Base-by-base conservation (phyloP, 805 yeast species). In the Ogataea henricii region DNA sequence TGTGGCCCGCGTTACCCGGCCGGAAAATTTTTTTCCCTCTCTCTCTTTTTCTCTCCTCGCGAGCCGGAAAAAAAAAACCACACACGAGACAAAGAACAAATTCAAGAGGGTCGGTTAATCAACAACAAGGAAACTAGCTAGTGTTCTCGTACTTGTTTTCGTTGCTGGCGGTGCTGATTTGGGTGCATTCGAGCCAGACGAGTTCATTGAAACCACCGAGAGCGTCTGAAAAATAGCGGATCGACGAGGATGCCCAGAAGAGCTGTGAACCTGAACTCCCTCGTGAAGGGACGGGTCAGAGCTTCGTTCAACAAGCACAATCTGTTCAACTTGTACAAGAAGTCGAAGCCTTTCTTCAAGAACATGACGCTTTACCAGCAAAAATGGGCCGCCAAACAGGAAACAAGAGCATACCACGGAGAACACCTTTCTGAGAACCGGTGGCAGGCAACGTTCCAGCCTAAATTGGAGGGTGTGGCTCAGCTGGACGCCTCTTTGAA, bases 321-420 rank as follows among this genome's bases (percentile, higher is more conserved):
- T 66, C 73, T 94, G 65, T 94, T 89, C 80, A 94, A 94, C 62
- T 64, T 90, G 59, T 82, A 85, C 75, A 86, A 90, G 74, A 87
- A 85, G 67, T 75, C 81, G 40, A 75, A 74, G 51, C 66, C 67
- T 21, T 71, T 66, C 46, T 79, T 78, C 63, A 72, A 74, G 52
- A 76, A 82, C 3, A 79, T 79, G 68, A 81, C 96, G n/a, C 73
- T 89, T 49, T 94, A 77, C 70, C 96, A 89, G 69, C 96, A 92
- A 68, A 89, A 90, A 69, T 94, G 96, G 92, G 70, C 77, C 6
- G 85, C 97, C 43, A 92, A 94, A 67, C 85, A 82, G 64, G 97
- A 91, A 64, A 85, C 97, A 6, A 81, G 99, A 70, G 85, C 92
- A 1, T 92, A 92, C 67, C 99, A 92, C 66, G 99, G 99, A 58